Percentiles rank a stretch among this genome's conserved stretches.
phyloP scores from a whole-genome alignment of 306 rosid species.

The Arachis stenosperma region DNA sequence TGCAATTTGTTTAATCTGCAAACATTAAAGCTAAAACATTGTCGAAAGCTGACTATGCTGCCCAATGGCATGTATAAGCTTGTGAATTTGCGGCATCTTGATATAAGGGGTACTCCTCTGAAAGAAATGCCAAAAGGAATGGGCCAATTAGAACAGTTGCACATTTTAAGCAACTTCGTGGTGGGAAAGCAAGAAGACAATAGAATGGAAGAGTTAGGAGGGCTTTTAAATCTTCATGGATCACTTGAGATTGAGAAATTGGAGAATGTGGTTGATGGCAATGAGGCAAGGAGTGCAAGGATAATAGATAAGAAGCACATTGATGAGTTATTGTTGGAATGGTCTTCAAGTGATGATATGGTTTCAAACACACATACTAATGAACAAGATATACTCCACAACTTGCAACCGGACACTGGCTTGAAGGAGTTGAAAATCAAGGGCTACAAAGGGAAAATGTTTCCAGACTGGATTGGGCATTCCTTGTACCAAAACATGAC shows the following conservation, averaged over 20 bases:
- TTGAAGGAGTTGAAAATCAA: accelerated
- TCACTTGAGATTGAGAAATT: not conserved
- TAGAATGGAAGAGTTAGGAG: constrained; percentile 9
- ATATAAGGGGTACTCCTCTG: too few species aligned
- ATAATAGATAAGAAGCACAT: constrained; percentile 11
- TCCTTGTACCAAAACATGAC: constrained; percentile 16
- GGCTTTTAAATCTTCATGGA: not conserved
- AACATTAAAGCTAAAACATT: too few species aligned
- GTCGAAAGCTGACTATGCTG: too few species aligned
- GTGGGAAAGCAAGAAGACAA: not conserved
- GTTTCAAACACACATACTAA: not conserved
- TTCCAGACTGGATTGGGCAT: constrained; percentile 15
- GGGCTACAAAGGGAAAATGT: not conserved
- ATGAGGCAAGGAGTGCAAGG: constrained; percentile 5
- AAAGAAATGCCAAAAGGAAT: not conserved
- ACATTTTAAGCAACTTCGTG: not conserved
- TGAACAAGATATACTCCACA: constrained; percentile 5
- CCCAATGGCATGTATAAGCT: too few species aligned
- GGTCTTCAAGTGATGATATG: not conserved
- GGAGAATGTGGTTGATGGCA: not conserved
- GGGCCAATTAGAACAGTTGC: not conserved
- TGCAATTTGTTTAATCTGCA: too few species aligned
- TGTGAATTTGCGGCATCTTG: too few species aligned
- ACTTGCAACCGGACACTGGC: not conserved
- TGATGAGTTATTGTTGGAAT: accelerated